Percentiles rank a stretch among this genome's conserved stretches.
Evolutionary conservation across 805 yeast species (phyloP).

Genomic region (Wickerhamomyces sydowiorum): DNA sequence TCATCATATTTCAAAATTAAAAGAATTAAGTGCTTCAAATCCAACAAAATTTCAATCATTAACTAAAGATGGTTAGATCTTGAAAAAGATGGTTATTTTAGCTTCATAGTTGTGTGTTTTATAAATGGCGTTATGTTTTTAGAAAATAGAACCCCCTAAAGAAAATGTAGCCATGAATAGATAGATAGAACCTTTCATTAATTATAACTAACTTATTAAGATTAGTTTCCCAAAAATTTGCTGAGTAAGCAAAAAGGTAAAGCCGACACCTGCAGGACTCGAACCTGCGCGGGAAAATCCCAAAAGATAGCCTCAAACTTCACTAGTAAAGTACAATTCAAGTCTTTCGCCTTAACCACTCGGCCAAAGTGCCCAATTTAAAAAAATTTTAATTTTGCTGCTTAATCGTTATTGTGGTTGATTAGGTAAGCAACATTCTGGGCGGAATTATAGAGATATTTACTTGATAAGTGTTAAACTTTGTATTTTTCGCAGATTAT

Average conservation of each 20-base stretch:
- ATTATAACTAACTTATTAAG: too few relatives aligned
- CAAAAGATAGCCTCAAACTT: not conserved
- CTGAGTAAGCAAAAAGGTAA: not conserved
- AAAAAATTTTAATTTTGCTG: not conserved
- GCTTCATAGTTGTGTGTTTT: not conserved
- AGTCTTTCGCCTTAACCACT: slow-evolving; percentile 1
- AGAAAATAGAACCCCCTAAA: too few relatives aligned
- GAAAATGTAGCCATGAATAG: too few relatives aligned
- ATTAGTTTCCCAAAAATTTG: too few relatives aligned
- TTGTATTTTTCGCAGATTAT: too few relatives aligned
- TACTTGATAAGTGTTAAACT: too few relatives aligned
- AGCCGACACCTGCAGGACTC: not conserved
- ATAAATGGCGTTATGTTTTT: too few relatives aligned
- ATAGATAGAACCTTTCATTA: too few relatives aligned
- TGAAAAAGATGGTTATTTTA: not conserved
- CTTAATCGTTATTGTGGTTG: too few relatives aligned
- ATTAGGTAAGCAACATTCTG: too few relatives aligned
- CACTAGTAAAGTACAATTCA: not conserved
- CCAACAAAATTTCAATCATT: slow-evolving; percentile 2
- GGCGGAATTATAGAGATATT: too few relatives aligned
- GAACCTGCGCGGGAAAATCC: slow-evolving; percentile 1
- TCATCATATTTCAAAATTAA: slow-evolving; percentile 54
- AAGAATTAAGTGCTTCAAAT: slow-evolving; percentile 36
- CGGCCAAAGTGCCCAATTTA: not conserved
- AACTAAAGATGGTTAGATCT: not conserved